phyloP scores from a whole-genome alignment of 257 asterid species.

The Nicotiana attenuata region DNA sequence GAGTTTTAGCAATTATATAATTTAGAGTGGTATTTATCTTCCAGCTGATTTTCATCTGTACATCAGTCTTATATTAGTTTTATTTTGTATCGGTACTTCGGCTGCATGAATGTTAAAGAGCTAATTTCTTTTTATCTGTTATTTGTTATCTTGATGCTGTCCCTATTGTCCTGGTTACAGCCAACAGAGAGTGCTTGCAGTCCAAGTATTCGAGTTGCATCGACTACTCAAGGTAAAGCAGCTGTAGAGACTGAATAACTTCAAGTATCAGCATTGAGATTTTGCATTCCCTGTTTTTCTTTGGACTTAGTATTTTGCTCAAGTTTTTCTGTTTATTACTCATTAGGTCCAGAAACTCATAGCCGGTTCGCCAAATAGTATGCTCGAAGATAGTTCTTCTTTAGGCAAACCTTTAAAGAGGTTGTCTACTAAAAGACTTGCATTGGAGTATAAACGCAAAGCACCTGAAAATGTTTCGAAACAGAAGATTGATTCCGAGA shows the following conservation, averaged over 20 bases:
- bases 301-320: conserved; percentile 4
- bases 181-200: conserved; percentile 86
- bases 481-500: conserved; percentile 25
- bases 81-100: not conserved
- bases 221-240: conserved; percentile 61
- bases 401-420: conserved; percentile 42
- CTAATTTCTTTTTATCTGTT: not conserved
- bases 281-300: not conserved
- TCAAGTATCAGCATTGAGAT: not conserved
- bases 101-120: not conserved
- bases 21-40: not conserved
- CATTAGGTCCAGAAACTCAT: conserved; percentile 75
- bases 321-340: not conserved
- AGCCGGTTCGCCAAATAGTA: conserved; percentile 56
- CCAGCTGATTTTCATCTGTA: not conserved
- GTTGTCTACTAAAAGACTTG: conserved; percentile 37
- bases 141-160: not conserved
- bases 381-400: conserved; percentile 40
- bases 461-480: conserved; percentile 26
- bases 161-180: conserved; percentile 30
- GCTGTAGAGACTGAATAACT: not conserved
- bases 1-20: not conserved
- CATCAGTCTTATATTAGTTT: not conserved
- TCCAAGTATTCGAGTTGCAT: conserved; percentile 96
- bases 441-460: conserved; percentile 34